These are phyloP conservation scores for Cryptosporidium baileyi DNA, from an alignment of 169 alveolate genomes.

Conservation along the genomic window DNA sequence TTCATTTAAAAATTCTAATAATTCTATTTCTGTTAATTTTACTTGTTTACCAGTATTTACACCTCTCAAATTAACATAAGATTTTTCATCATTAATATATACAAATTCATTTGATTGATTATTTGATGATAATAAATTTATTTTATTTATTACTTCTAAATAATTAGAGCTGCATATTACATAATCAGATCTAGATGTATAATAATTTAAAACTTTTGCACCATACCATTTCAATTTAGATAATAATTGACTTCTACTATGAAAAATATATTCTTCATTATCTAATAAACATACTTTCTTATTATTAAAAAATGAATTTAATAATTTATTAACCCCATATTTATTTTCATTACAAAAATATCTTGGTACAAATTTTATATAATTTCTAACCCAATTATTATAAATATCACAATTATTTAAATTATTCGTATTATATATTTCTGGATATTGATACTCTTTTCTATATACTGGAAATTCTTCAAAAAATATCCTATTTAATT, in stretches of 20 bases:
- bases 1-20: constrained; percentile 42
- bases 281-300: constrained; percentile 40
- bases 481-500: constrained; percentile 37
- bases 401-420: not conserved
- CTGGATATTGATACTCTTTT: constrained; percentile 25
- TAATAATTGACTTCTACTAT: constrained; percentile 30
- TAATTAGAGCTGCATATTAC: constrained; percentile 36
- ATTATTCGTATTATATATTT: not conserved
- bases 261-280: constrained; percentile 36
- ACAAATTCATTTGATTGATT: not conserved
- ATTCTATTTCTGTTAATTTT: constrained; percentile 40
- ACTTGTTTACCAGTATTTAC: constrained; percentile 25
- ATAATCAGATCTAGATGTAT: constrained; percentile 58
- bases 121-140: not conserved
- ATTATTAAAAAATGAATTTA: not conserved
- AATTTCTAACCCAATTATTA: not conserved
- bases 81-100: not conserved
- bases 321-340: no score
- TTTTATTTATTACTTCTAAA: constrained; percentile 2
- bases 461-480: constrained; percentile 59
- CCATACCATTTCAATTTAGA: constrained; percentile 59
- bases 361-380: constrained; percentile 18
- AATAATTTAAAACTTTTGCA: constrained; percentile 30
- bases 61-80: constrained; percentile 4
- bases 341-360: not conserved